Evolutionary conservation across 1,284 basidiomycete species (phyloP).

Genomic region (Microstroma glucosiphilum): DNA sequence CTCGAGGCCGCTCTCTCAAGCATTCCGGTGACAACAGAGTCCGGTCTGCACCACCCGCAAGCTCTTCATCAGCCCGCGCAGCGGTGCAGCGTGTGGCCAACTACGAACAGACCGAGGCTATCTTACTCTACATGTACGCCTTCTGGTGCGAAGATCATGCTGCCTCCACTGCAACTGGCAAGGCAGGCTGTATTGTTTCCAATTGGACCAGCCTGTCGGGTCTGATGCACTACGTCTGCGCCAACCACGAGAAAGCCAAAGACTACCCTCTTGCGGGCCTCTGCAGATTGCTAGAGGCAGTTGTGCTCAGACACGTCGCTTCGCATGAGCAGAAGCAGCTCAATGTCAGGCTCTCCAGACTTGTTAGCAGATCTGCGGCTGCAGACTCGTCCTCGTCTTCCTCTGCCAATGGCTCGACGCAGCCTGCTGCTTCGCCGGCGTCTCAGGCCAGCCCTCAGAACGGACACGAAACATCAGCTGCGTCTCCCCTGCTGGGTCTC

Average conservation of each 20-base stretch:
- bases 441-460: conserved; percentile 5
- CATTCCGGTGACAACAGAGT: conserved; percentile 43
- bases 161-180: not conserved
- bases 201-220: conserved; percentile 32
- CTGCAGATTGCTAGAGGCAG: conserved; percentile 26
- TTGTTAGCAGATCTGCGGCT: conserved; percentile 7
- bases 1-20: conserved; percentile 44
- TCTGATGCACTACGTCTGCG: conserved; percentile 23
- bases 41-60: conserved; percentile 11
- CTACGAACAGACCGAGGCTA: conserved; percentile 54
- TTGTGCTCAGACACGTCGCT: conserved; percentile 25
- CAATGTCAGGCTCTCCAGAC: not conserved
- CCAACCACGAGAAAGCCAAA: conserved; percentile 20
- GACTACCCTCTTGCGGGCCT: conserved; percentile 24
- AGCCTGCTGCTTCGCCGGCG: conserved; percentile 1
- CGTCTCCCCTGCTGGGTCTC: not conserved
- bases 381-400: not conserved
- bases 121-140: conserved; percentile 54
- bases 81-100: conserved; percentile 40
- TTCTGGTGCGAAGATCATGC: conserved; percentile 55
- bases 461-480: not conserved
- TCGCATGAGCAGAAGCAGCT: conserved; percentile 23
- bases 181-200: conserved; percentile 11
- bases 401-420: not conserved
- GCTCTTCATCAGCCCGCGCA: conserved; percentile 9